These are phyloP conservation scores for Phoma sp. DNA, from an alignment of 2,329 filamentous ascomycete species.

Conservation along the genomic window DNA sequence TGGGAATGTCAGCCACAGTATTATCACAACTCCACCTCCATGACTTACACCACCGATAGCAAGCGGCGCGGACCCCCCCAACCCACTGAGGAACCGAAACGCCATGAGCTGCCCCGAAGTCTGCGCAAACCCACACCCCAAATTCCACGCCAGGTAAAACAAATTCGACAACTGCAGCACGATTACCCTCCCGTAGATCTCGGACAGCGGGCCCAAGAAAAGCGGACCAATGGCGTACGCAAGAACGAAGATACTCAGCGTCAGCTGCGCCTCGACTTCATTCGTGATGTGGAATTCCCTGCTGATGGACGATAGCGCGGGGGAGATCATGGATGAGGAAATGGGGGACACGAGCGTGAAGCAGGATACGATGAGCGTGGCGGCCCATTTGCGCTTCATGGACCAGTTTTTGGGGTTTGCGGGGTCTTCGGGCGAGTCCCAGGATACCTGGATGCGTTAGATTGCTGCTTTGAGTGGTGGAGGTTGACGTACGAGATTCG, in stretches of 20 bases:
- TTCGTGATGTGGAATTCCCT: conserved; percentile 44
- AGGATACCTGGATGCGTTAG: conserved; percentile 45
- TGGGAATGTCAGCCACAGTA: conserved; percentile 22
- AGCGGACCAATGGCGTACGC: conserved; percentile 50
- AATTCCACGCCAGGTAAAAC: conserved; percentile 50
- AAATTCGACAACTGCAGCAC: conserved; percentile 48
- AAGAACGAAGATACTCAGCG: conserved; percentile 50
- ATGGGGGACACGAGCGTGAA: conserved; percentile 51
- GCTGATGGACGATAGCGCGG: conserved; percentile 41
- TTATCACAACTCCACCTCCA: too few species aligned
- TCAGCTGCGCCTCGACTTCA: conserved; percentile 41
- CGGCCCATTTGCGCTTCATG: conserved; percentile 51
- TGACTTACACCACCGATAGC: conserved; percentile 46
- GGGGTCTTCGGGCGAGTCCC: conserved; percentile 55
- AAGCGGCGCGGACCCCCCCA: conserved; percentile 48
- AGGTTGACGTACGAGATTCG: conserved; percentile 36
- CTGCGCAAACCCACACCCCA: conserved; percentile 50
- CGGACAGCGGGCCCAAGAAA: conserved; percentile 47
- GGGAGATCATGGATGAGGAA: conserved; percentile 50
- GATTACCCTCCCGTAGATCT: conserved; percentile 48
- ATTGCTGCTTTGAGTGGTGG: too few species aligned
- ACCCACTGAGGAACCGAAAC: conserved; percentile 47
- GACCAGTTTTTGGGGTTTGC: conserved; percentile 57
- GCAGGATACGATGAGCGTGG: conserved; percentile 51
- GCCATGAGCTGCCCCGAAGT: conserved; percentile 42